Evolutionary conservation across 257 asterid genomes (phyloP).

Genomic region (Perilla frutescens): DNA sequence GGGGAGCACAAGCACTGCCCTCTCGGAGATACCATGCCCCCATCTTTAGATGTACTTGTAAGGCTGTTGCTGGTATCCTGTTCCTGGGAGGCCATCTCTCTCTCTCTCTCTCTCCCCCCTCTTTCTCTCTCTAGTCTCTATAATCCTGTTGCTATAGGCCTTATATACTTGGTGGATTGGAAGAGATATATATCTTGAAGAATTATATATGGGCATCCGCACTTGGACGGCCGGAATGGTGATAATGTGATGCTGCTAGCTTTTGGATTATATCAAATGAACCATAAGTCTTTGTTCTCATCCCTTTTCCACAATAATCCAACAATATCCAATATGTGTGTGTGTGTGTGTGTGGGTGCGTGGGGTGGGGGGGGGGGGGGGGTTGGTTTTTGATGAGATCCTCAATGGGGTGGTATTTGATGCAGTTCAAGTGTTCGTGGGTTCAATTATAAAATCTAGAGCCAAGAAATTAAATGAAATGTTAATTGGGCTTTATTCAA

Average conservation of each 20-base stretch:
- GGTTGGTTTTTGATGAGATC: too few species aligned
- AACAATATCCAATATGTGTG: neutral
- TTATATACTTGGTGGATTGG: too few species aligned
- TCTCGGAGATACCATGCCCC: conserved; percentile 33
- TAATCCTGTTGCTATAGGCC: neutral
- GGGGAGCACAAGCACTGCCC: conserved; percentile 64
- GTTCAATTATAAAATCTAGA: too few species aligned
- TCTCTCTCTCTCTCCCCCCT: neutral
- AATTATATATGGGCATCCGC: neutral
- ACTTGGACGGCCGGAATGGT: conserved; percentile 9
- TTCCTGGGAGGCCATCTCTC: conserved; percentile 18
- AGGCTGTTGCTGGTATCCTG: neutral
- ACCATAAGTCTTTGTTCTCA: conserved; percentile 17
- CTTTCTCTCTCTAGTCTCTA: neutral
- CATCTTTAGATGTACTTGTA: conserved; percentile 13
- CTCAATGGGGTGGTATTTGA: too few species aligned
- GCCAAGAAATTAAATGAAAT: too few species aligned
- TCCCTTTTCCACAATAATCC: neutral
- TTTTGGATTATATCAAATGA: neutral
- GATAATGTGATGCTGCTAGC: neutral
- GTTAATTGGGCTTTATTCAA: too few species aligned
- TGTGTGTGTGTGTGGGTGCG: too few species aligned
- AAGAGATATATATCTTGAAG: neutral
- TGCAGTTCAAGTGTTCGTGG: too few species aligned
- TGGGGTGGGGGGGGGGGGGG: too few species aligned